Evolutionary conservation across 192 early-diverging fungal species (phyloP).

Genomic region (Oehlia diaphana): DNA sequence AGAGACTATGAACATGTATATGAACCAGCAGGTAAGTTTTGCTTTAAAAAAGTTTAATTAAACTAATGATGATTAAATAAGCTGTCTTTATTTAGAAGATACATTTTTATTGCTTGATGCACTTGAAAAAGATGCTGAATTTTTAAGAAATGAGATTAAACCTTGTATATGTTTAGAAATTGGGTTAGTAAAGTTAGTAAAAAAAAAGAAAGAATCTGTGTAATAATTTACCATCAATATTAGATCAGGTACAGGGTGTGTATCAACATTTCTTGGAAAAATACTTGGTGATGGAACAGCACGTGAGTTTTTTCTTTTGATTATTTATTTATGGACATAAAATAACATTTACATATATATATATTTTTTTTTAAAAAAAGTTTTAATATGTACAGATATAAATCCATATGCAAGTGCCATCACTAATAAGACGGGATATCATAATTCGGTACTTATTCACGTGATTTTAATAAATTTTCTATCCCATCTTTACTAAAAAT

Average conservation of each 20-base stretch:
- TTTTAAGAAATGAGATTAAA: conserved; percentile 47
- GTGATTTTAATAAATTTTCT: neutral
- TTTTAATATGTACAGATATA: conserved; percentile 77
- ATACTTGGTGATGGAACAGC: conserved; percentile 44
- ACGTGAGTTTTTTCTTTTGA: conserved; percentile 35
- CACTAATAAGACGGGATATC: conserved; percentile 61
- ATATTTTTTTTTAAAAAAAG: conserved; percentile 33
- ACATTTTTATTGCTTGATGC: conserved; percentile 92
- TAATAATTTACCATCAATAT: no score
- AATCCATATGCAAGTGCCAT: conserved; percentile 72
- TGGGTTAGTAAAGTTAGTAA: conserved; percentile 50
- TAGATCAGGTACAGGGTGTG: conserved; percentile 83
- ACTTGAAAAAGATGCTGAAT: conserved; percentile 71
- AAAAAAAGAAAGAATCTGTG: neutral
- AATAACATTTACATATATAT: neutral
- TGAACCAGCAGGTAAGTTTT: conserved; percentile 71
- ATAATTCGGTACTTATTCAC: conserved; percentile 44
- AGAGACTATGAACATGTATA: conserved; percentile 74
- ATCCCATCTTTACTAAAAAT: neutral
- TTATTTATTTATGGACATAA: neutral
- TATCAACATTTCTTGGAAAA: conserved; percentile 76
- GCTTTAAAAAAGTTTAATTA: neutral
- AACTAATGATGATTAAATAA: neutral
- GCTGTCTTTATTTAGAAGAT: conserved; percentile 68
- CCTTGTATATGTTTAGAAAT: conserved; percentile 84